These are phyloP conservation scores for Microthyrium microscopicum DNA, from an alignment of 2,329 filamentous ascomycete genomes.

Conservation along the genomic window DNA sequence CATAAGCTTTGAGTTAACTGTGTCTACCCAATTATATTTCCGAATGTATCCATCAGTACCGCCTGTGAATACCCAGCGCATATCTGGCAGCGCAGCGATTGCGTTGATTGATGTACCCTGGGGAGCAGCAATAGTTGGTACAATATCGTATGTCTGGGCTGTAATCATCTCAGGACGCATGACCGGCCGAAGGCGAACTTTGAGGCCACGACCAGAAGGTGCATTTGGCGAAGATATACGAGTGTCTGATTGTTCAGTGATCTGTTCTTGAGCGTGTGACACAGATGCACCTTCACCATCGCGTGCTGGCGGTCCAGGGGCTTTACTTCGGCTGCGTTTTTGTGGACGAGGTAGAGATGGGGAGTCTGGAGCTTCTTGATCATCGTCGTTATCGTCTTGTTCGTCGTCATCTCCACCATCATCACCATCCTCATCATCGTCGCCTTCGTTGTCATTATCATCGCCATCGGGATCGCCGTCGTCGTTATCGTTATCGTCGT, in stretches of 20 bases:
- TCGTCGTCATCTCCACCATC: constrained; percentile 21
- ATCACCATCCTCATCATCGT: constrained; percentile 18
- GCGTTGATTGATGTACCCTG: constrained; percentile 93
- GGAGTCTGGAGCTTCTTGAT: constrained; percentile 28
- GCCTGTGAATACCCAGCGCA: constrained; percentile 88
- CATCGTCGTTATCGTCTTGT: constrained; percentile 23
- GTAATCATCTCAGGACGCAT: constrained; percentile 65
- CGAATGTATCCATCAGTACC: constrained; percentile 90
- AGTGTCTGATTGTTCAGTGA: constrained; percentile 23
- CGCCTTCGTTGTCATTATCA: constrained; percentile 21
- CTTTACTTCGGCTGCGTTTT: constrained; percentile 2
- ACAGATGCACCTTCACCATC: constrained; percentile 2
- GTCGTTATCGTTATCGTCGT: constrained; percentile 17
- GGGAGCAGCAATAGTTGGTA: constrained; percentile 90
- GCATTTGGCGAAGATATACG: constrained; percentile 31
- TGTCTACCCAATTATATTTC: constrained; percentile 90
- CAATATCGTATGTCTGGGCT: constrained; percentile 78
- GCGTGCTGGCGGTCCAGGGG: constrained; percentile 2
- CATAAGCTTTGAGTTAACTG: constrained; percentile 84
- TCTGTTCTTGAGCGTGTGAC: constrained; percentile 1
- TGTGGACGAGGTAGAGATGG: constrained; percentile 13
- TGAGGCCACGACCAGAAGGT: constrained; percentile 16
- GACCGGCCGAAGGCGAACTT: constrained; percentile 40
- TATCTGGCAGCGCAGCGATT: constrained; percentile 78
- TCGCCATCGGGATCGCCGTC: constrained; percentile 23